Percentiles rank a stretch among this genome's conserved stretches.
phyloP scores from a whole-genome alignment of 176 grass and related monocot genomes.

The Elymus sibiricus region DNA sequence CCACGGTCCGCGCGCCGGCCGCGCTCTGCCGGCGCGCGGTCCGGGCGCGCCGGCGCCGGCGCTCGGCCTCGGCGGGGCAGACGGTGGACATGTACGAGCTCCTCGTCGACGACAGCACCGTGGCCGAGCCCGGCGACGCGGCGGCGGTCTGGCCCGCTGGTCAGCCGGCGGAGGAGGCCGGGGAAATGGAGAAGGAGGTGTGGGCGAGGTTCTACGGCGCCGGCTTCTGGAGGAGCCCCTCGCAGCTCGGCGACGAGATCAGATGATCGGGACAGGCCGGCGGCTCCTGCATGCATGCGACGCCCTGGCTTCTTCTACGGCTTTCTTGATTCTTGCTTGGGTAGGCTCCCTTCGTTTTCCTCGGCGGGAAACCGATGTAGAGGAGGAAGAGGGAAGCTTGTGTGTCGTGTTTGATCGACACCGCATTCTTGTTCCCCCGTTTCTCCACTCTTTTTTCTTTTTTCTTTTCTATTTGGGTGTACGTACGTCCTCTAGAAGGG shows the following conservation, averaged over 20 bases:
- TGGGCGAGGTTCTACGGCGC: conserved; percentile 70
- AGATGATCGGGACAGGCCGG: conserved; percentile 21
- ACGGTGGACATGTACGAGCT: conserved; percentile 50
- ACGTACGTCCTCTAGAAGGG: background rate
- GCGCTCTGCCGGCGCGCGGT: conserved; percentile 51
- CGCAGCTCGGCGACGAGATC: conserved; percentile 45
- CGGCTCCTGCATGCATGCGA: too few relatives aligned
- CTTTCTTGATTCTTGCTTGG: background rate
- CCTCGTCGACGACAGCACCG: conserved; percentile 22
- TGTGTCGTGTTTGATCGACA: background rate
- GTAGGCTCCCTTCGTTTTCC: conserved; percentile 30
- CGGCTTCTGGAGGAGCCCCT: conserved; percentile 92
- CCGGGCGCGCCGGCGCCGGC: conserved; percentile 21
- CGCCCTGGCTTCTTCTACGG: background rate
- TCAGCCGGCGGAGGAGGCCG: background rate
- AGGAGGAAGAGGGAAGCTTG: background rate
- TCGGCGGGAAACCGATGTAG: background rate
- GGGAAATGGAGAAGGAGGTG: conserved; percentile 76
- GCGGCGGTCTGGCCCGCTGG: background rate
- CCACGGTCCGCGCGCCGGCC: conserved; percentile 65
- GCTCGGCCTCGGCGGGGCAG: conserved; percentile 24
- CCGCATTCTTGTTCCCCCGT: conserved; percentile 2
- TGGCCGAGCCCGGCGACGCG: background rate
- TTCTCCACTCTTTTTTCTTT: background rate
- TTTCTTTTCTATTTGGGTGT: background rate